phyloP scores from a whole-genome alignment of 1,284 basidiomycete genomes.

The Pseudozyma sp. region DNA sequence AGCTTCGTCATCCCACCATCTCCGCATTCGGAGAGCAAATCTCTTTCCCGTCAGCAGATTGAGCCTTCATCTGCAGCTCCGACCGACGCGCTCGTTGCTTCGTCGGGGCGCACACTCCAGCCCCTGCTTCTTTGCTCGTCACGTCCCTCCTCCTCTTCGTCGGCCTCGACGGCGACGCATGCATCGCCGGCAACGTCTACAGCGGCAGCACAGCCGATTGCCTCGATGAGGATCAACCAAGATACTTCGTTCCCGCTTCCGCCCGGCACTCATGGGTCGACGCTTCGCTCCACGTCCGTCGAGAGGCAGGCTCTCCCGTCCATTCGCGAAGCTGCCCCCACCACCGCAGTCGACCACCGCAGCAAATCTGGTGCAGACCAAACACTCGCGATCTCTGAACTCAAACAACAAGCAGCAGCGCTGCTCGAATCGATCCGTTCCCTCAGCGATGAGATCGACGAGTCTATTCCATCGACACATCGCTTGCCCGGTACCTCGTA shows the following conservation, averaged over 20 bases:
- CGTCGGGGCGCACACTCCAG: slow-evolving; percentile 16
- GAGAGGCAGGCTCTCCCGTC: neutral
- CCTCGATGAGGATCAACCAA: slow-evolving; percentile 26
- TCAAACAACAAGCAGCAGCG: slow-evolving; percentile 22
- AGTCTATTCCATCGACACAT: slow-evolving; percentile 23
- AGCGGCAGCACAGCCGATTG: neutral
- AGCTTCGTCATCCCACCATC: slow-evolving; percentile 11
- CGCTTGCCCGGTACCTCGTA: slow-evolving; percentile 14
- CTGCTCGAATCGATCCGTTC: slow-evolving; percentile 24
- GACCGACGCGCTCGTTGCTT: neutral
- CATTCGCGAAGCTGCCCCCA: neutral
- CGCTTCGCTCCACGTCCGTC: neutral
- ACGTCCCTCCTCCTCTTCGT: slow-evolving; percentile 27
- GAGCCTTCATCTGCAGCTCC: neutral
- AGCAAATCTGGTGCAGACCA: slow-evolving; percentile 9
- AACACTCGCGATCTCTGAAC: slow-evolving; percentile 6
- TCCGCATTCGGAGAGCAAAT: neutral
- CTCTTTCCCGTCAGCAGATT: neutral
- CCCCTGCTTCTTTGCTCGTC: slow-evolving; percentile 24
- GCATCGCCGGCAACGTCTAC: slow-evolving; percentile 7
- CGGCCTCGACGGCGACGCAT: slow-evolving; percentile 21
- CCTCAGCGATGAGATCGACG: slow-evolving; percentile 28
- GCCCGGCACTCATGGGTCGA: slow-evolving; percentile 4
- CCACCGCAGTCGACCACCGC: slow-evolving; percentile 4
- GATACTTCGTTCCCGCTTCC: slow-evolving; percentile 28